Evolutionary conservation across 2,329 filamentous ascomycete species (phyloP), one percentile per base, ranked within the genome.

Genomic region (Hypomyces rosellus): DNA sequence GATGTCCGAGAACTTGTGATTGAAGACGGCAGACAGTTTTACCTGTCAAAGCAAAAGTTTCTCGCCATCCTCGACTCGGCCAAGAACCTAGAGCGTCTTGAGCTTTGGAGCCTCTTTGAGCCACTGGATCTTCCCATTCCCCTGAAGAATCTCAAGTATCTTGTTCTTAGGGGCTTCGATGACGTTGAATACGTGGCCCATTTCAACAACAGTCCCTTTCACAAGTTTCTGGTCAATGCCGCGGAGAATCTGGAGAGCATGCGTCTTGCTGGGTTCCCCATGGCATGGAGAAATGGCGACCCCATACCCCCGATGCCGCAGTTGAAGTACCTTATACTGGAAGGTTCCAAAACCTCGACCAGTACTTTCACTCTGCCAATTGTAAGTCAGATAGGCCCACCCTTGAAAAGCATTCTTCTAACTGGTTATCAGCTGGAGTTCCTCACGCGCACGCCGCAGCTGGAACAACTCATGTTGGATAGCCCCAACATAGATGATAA

Each of bases 381-480:
- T 7, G 48, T 54, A 41, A 38, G 46, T 54, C 13, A 43, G 39
- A 46, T 18, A 22, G 2, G 20, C n/a, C 12, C 39, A 4, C 16
- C 39, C 12, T 15, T 15, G 11, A 25, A 36, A 16, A 5, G 22
- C 15, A 37, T 37, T n/a, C 41, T 34, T n/a, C 18, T 38, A 16
- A 4, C 57, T 58, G 48, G 59, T 4, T 9, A 20, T 5, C 16
- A 69, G 65, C 59, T 65, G 39, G 40, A 45, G 9, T 15, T 65
- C 5, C 59, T 61, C 16, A 20, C 43, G 1, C 61, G 60, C 37
- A 61, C 60, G n/a, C 66, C 63, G 11, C 54, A 51, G 1, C 38
- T 69, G 12, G 59, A 69, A 46, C 66, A 69, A 44, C 54, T 69
- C 3, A 64, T 58, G 55, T 50, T 69, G 33, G 57, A 57, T 18